Evolutionary conservation across 306 rosid genomes (phyloP).

Genomic region (Vigna nakashimae): DNA sequence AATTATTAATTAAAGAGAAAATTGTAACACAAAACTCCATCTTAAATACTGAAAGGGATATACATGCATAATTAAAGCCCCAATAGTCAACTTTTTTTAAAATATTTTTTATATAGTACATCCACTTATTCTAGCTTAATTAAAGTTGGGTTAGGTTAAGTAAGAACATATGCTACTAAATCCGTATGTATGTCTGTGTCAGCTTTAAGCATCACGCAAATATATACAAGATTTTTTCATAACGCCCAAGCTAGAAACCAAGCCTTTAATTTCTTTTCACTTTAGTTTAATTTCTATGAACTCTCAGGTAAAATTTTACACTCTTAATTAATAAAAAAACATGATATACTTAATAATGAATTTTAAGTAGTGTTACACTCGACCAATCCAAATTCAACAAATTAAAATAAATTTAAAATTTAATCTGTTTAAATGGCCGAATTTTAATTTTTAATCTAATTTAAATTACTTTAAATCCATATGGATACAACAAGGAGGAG

Average conservation of each 20-base stretch:
- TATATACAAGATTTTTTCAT: background rate
- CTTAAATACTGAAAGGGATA: slow-evolving; percentile 15
- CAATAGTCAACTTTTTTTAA: background rate
- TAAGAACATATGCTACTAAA: slow-evolving; percentile 16
- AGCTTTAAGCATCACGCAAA: slow-evolving; percentile 41
- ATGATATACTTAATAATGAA: too few species aligned
- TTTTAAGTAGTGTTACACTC: too few species aligned
- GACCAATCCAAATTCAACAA: too few species aligned
- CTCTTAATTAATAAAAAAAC: too few species aligned
- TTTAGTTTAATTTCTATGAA: too few species aligned
- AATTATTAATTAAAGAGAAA: background rate
- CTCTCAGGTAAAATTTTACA: too few species aligned
- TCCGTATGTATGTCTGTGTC: background rate
- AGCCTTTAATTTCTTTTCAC: background rate
- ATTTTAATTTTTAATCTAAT: too few species aligned
- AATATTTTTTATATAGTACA: background rate
- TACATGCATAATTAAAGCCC: background rate
- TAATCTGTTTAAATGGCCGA: too few species aligned
- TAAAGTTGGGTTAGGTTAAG: slow-evolving; percentile 9
- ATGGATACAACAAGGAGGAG: too few species aligned
- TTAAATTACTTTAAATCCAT: too few species aligned
- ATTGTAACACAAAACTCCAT: slow-evolving; percentile 3
- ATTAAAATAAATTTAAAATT: too few species aligned
- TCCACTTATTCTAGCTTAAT: slow-evolving; percentile 3
- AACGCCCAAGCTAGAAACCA: background rate